Evolutionary conservation across 1,284 basidiomycete species (phyloP), one percentile per base, ranked within the genome.

Genomic region (Laetiporus sulphureus): DNA sequence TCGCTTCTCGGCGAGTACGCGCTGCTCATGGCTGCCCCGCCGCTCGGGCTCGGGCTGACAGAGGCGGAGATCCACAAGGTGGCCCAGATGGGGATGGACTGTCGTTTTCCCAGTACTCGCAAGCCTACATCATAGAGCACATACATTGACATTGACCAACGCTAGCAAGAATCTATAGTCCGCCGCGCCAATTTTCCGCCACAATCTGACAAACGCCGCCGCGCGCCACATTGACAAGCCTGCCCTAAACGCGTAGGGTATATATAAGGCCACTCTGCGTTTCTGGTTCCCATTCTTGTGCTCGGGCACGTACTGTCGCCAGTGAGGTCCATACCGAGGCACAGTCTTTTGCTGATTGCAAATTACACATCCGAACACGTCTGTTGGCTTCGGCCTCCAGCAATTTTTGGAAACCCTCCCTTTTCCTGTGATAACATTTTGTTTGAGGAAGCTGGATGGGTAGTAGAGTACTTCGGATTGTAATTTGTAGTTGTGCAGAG

Each of bases 331-430:
- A 72, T 83, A 88, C 84, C 79, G 83, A 85, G 81, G 77, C 81
- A 81, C 81, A 85, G 83, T 85, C 76, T 83, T 42, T 88, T 87
- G 84, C 84, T 88, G 80, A 83, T 88, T 88, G 84, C 84, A 88
- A 88, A 88, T 85, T 88, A 62, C 60, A 61, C 59, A 60, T 62
- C 60, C 60, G 60, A 60, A 62, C 59, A 51, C 60, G 60, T 62
- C 60, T 58, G 54, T 57, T 50, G 47, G 57, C 58, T 62, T 62
- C 54, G 59, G 59, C 58, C 48, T 59, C 51, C 55, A 57, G 60
- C 60, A 62, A 62, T 62, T 46, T 46, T 46, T 44, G 42, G 32
- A 41, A n/a, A n/a, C n/a, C n/a, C n/a, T n/a, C n/a, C n/a, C n/a
- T n/a, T n/a, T n/a, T n/a, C n/a, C n/a, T n/a, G n/a, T n/a, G n/a